Conservation (phyloP, 495 filamentous ascomycete species). For the Xylaria bambusicola region DNA sequence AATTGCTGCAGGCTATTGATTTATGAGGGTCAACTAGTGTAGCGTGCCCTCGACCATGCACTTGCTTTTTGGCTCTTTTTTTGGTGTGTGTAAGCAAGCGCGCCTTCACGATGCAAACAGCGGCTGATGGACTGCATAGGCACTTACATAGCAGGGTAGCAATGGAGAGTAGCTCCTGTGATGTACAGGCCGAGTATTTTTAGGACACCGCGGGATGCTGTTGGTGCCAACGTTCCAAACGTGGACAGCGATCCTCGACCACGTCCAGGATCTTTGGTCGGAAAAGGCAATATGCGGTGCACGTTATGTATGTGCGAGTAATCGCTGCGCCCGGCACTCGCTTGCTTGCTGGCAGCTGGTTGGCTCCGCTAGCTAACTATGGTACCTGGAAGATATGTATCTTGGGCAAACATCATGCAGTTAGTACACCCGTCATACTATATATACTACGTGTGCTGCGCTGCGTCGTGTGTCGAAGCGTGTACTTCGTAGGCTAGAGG, state of each 20-base stretch:
- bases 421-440: conserved; percentile 10
- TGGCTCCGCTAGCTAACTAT: conserved; percentile 6
- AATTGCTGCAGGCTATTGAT: background rate
- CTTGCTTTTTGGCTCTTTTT: conserved; percentile 10
- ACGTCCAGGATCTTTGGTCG: conserved; percentile 4
- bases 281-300: conserved; percentile 8
- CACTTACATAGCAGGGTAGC: too few species aligned
- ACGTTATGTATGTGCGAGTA: conserved; percentile 17
- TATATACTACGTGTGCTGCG: too few species aligned
- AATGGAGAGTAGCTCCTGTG: background rate
- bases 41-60: conserved; percentile 5
- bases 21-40: background rate
- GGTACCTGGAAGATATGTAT: conserved; percentile 2
- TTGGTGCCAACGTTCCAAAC: conserved; percentile 6
- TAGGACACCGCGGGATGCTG: background rate
- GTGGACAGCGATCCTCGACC: conserved; percentile 10
- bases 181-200: conserved; percentile 8
- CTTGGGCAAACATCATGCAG: conserved; percentile 10
- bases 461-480: background rate
- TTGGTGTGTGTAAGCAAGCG: background rate
- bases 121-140: conserved; percentile 3
- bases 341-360: conserved; percentile 12
- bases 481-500: background rate
- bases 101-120: conserved; percentile 3
- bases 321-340: conserved; percentile 13